phyloP scores from a whole-genome alignment of 495 filamentous ascomycete species.

The Podospora anserina region DNA sequence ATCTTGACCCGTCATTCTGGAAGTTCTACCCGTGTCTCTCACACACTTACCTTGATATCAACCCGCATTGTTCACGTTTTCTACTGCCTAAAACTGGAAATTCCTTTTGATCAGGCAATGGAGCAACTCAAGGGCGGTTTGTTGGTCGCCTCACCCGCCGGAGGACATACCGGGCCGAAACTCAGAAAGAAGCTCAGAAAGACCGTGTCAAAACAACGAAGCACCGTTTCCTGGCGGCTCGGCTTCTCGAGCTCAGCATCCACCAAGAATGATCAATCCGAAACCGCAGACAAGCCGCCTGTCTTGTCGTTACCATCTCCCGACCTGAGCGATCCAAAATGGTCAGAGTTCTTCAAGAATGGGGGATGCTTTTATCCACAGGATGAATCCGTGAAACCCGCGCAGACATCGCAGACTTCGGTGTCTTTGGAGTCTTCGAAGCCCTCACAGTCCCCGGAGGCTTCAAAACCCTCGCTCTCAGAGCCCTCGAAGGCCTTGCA shows the following conservation, averaged over 20 bases:
- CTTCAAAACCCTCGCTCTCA: too few relatives aligned
- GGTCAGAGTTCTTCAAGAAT: conserved; percentile 36
- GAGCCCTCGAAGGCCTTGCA: not conserved
- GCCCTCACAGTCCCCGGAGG: too few relatives aligned
- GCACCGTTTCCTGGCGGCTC: conserved; percentile 23
- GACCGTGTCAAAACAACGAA: conserved; percentile 32
- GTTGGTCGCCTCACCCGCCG: conserved; percentile 27
- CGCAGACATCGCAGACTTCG: not conserved
- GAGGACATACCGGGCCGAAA: conserved; percentile 29
- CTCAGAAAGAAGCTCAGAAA: conserved; percentile 46
- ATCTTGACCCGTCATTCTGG: conserved; percentile 18
- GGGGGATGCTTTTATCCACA: conserved; percentile 29
- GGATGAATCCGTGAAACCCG: not conserved
- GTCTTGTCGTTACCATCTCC: conserved; percentile 13
- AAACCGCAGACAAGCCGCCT: conserved; percentile 24
- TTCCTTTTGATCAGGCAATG: conserved; percentile 32
- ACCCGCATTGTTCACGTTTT: conserved; percentile 25
- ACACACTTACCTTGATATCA: conserved; percentile 10
- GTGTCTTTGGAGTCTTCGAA: too few relatives aligned
- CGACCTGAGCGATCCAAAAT: conserved; percentile 34
- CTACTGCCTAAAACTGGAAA: conserved; percentile 24
- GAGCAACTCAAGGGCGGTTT: conserved; percentile 32
- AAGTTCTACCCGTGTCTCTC: not conserved
- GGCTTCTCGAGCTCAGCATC: conserved; percentile 20
- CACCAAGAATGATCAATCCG: conserved; percentile 25